phyloP scores from a whole-genome alignment of 257 asterid species.

The Osmanthus fragrans region DNA sequence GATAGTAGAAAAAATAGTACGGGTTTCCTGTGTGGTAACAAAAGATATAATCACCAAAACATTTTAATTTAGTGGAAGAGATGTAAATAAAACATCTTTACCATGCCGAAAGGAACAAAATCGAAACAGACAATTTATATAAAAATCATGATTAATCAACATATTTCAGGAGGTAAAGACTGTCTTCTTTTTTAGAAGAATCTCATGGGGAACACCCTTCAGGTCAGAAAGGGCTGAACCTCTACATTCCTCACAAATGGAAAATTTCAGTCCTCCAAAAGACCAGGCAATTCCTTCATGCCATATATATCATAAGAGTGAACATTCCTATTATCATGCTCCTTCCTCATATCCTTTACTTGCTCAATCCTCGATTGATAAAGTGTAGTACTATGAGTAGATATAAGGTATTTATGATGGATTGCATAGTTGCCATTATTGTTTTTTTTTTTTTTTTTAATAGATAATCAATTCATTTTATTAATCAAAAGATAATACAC shows the following conservation, averaged over 20 bases:
- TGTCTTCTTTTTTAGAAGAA: not conserved
- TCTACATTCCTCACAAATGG: not conserved
- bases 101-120: not conserved
- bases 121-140: no score
- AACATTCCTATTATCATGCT: not conserved
- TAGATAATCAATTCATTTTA: no score
- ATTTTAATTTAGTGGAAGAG: constrained; percentile 14
- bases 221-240: not conserved
- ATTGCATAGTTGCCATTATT: not conserved
- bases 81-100: constrained; percentile 7
- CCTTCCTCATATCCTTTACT: not conserved
- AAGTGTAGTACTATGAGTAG: not conserved
- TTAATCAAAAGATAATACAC: no score
- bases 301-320: not conserved
- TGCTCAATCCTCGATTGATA: not conserved
- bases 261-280: not conserved
- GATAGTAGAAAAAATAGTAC: not conserved
- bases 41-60: constrained; percentile 9
- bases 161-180: not conserved
- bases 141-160: no score
- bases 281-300: constrained; percentile 10
- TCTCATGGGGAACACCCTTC: not conserved
- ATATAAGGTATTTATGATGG: not conserved
- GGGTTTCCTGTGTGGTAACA: not conserved
- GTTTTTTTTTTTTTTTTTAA: no score